A percentile compares a stretch with the other conserved stretches of the same genome.
Evolutionary conservation across 306 rosid species (phyloP).

Genomic region (Dalbergia oliveri): DNA sequence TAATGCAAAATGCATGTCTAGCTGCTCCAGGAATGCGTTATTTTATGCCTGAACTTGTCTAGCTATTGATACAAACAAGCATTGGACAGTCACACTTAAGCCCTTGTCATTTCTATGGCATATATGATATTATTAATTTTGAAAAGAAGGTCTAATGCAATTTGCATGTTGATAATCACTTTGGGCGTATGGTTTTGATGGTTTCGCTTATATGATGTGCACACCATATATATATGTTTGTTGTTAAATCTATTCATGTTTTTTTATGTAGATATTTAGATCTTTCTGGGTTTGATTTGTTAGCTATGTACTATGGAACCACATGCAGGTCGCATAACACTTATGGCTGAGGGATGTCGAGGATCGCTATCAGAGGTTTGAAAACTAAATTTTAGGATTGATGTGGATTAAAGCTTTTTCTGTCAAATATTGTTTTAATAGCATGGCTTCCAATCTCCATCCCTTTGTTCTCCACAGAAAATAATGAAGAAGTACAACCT

Average conservation of each 20-base stretch:
- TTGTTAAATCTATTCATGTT: constrained; percentile 7
- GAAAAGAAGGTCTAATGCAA: not conserved
- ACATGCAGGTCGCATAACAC: constrained; percentile 73
- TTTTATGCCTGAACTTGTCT: constrained; percentile 11
- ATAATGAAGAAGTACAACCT: constrained; percentile 74
- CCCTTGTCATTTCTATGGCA: constrained; percentile 18
- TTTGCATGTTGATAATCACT: constrained; percentile 15
- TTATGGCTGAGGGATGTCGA: constrained; percentile 95
- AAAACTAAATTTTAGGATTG: constrained; percentile 41
- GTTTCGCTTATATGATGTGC: constrained; percentile 25
- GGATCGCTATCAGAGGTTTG: constrained; percentile 96
- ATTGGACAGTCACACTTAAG: constrained; percentile 1
- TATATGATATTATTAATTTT: constrained; percentile 1
- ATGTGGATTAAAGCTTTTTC: constrained; percentile 33
- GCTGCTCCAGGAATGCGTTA: constrained; percentile 34
- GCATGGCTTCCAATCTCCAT: constrained; percentile 22
- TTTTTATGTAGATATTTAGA: constrained; percentile 29
- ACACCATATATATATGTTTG: not conserved
- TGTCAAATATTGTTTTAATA: constrained; percentile 37
- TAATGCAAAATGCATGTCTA: constrained; percentile 20
- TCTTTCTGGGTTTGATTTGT: constrained; percentile 32
- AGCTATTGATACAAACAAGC: constrained; percentile 20
- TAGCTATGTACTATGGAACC: constrained; percentile 38
- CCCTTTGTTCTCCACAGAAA: constrained; percentile 56
- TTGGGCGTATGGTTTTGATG: constrained; percentile 8